Conservation (phyloP, 495 filamentous ascomycete species). For the Staphylotrichum longicolle region DNA sequence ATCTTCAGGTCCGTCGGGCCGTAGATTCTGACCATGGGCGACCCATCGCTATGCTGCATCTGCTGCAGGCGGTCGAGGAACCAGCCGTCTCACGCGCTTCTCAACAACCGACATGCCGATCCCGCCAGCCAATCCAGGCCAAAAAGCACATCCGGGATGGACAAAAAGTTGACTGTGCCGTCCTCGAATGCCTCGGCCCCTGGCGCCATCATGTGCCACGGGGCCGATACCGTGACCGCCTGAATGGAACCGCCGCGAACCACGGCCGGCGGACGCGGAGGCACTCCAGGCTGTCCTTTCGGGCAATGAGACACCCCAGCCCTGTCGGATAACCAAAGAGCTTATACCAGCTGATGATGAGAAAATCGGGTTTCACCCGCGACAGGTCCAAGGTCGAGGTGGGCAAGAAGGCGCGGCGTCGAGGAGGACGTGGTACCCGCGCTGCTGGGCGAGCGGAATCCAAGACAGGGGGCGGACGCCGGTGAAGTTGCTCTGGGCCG, state of each 20-base stretch:
- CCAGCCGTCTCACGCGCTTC: conserved; percentile 41
- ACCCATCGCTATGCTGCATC: conserved; percentile 52
- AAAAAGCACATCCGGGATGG: conserved; percentile 53
- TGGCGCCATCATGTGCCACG: conserved; percentile 51
- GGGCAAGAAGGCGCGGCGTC: conserved; percentile 57
- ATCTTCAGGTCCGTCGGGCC: conserved; percentile 45
- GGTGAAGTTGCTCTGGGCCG: conserved; percentile 62
- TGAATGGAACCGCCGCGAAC: conserved; percentile 61
- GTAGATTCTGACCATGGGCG: conserved; percentile 51
- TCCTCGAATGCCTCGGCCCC: conserved; percentile 55
- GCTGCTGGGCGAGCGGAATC: conserved; percentile 45
- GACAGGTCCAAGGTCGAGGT: conserved; percentile 54
- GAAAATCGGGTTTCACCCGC: conserved; percentile 55
- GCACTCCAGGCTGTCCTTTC: conserved; percentile 37
- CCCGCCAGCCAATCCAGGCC: conserved; percentile 45
- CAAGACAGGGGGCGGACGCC: conserved; percentile 57
- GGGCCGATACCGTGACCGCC: conserved; percentile 42
- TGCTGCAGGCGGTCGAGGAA: conserved; percentile 42
- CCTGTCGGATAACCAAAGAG: conserved; percentile 63
- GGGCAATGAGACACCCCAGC: conserved; percentile 56
- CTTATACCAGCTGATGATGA: conserved; percentile 59
- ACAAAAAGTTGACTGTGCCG: conserved; percentile 59
- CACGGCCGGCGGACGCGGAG: conserved; percentile 49
- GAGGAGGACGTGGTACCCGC: conserved; percentile 50
- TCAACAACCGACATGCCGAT: conserved; percentile 24